Conservation (phyloP, 1,139 yeast genomes). For the Geotrichum siamense region DNA sequence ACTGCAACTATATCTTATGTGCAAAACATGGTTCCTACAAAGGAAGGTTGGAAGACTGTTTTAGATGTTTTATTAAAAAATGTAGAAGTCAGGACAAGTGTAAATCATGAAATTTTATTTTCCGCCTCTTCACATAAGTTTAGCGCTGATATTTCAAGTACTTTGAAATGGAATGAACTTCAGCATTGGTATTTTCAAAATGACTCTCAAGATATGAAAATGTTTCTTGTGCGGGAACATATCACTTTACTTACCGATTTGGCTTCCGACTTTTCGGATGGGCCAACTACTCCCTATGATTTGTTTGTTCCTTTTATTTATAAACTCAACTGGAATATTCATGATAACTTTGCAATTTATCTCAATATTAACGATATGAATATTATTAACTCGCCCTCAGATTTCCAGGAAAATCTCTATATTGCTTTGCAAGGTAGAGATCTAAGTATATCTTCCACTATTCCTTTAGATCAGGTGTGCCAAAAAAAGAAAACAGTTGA, state of each 20-base stretch:
- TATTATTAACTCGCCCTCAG: constrained; percentile 82
- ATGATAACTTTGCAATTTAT: constrained; percentile 50
- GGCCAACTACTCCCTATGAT: constrained; percentile 65
- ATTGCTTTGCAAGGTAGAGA: constrained; percentile 63
- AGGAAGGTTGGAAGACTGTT: constrained; percentile 52
- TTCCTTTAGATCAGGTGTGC: constrained; percentile 60
- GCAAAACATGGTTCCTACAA: constrained; percentile 48
- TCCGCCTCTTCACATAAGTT: constrained; percentile 55
- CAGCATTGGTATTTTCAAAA: constrained; percentile 61
- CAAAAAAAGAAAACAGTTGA: constrained; percentile 50
- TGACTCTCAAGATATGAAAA: constrained; percentile 45
- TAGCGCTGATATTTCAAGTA: constrained; percentile 55
- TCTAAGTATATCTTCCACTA: constrained; percentile 41
- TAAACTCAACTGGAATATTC: constrained; percentile 50
- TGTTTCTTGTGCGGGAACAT: constrained; percentile 80
- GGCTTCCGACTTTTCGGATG: constrained; percentile 68
- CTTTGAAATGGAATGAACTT: constrained; percentile 74
- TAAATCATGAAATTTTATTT: constrained; percentile 76
- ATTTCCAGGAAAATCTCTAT: constrained; percentile 70
- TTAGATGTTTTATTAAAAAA: constrained; percentile 44
- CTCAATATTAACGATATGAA: constrained; percentile 81
- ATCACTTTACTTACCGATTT: constrained; percentile 66
- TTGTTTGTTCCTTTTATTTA: constrained; percentile 66
- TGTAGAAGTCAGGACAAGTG: constrained; percentile 72
- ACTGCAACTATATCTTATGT: constrained; percentile 46